Evolutionary conservation across 345 rosid species (phyloP), one percentile per base, ranked within the genome.

Genomic region (Salix suchowensis): DNA sequence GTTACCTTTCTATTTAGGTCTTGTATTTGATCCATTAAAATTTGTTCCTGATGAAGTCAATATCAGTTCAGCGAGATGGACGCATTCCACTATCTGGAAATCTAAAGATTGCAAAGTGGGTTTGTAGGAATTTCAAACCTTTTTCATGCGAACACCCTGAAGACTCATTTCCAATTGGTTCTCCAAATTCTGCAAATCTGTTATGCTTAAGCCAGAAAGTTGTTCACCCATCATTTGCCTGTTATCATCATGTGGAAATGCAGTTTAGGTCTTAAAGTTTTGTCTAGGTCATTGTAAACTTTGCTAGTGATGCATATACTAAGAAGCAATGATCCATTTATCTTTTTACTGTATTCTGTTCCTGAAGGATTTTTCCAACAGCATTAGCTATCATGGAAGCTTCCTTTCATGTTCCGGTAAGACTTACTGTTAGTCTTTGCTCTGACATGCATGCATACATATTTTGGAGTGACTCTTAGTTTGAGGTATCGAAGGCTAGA

Each of bases 161-260:
- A 91, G 89, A 78, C 89, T 89, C 70, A 76, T 76, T 66, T 89
- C 93, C 80, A 86, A 67, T 73, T 75, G 88, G 79, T 80, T 89
- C 78, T 91, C 92, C 85, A 88, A 82, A 76, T 81, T 84, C 80
- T 88, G 89, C 71, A 90, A 76, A 68, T 89, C 89, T 70, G 88
- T 77, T 62, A 81, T 65, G 50, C 74, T 69, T 81, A 91, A 83
- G 30, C 90, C 88, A 46, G 96, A 88, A 71, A 91, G 93, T 74
- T 86, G 91, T 81, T 88, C 90, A 3, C 96, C 96, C 96, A 87
- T 89, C 92, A 91, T 84, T 85, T 88, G 87, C 85, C 96, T 91
- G 89, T 74, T 70, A 19, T 81, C 79, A 69, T 24, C 67, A 16
- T 80, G 69, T 61, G 65, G 72, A 75, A 64, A 65, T 67, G 66